Evolutionary conservation across 2,329 filamentous ascomycete species (phyloP), one percentile per base, ranked within the genome.

Genomic region (Chaetomium strumarium): DNA sequence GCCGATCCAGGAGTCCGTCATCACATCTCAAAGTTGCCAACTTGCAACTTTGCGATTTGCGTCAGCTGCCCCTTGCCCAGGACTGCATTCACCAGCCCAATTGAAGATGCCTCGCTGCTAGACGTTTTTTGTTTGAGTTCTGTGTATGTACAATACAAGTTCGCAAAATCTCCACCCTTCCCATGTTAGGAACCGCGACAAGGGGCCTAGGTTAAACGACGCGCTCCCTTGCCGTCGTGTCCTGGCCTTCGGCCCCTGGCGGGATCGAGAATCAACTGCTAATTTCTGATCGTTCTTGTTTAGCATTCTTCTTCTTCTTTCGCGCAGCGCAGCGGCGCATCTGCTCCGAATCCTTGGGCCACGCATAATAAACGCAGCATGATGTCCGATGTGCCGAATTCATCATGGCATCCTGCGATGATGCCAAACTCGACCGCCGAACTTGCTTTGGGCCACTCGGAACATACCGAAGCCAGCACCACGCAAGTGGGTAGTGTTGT

Each of bases 391-490:
- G 67, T 68, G 56, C 65, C 70, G 41, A 68, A 64, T 60, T 67
- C 72, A 57, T 70, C 74, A 53, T 78, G 75, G 75, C 70, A 79
- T 67, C 75, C 76, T 52, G 75, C 77, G 44, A 67, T 74, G 63
- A 76, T 75, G 74, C 75, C 76, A 55, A 70, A 78, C 61, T 64
- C 67, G 51, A 51, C 55, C 38, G 59, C 63, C 47, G 61, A 63
- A 34, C 36, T 59, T 16, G 33, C 56, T 34, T 54, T n/a, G 14
- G 55, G 11, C 16, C 43, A 20, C 14, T 40, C 48, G 9, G 36
- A 51, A 33, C 51, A 47, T 13, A 19, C 41, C 30, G 19, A 52
- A 37, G 34, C 51, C 24, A 44, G 41, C 42, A 34, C 50, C 4
- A 19, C 53, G 46, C 49, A 52, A 19, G 33, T 50, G 20, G 17